These are phyloP conservation scores for Plasmodium coatneyi DNA, from an alignment of 169 alveolate species.

Conservation along the genomic window DNA sequence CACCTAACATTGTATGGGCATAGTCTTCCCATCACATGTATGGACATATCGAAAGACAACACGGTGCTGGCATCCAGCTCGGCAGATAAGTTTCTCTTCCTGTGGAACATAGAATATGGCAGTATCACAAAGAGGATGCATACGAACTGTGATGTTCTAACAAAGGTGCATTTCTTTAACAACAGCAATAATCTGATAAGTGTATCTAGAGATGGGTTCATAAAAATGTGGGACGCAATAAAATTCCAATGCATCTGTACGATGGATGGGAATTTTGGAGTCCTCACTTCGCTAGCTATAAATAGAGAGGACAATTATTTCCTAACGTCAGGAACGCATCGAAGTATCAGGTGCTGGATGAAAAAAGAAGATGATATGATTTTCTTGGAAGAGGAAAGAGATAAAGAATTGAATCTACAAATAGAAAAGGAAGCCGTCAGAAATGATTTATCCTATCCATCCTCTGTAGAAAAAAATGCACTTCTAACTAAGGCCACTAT, in stretches of 20 bases:
- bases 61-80: constrained; percentile 88
- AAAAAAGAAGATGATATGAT: constrained; percentile 85
- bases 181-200: constrained; percentile 74
- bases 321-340: constrained; percentile 78
- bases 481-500: constrained; percentile 84
- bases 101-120: constrained; percentile 92
- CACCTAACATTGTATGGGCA: constrained; percentile 91
- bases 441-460: constrained; percentile 82
- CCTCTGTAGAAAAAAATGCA: constrained; percentile 81
- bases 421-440: constrained; percentile 86
- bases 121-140: constrained; percentile 81
- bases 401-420: constrained; percentile 87
- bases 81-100: constrained; percentile 87
- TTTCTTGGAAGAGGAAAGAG: constrained; percentile 87
- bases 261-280: constrained; percentile 77
- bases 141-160: constrained; percentile 77
- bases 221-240: constrained; percentile 87
- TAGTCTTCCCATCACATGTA: constrained; percentile 88
- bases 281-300: constrained; percentile 73
- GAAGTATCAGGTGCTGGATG: constrained; percentile 85
- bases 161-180: constrained; percentile 66
- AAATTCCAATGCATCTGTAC: constrained; percentile 80
- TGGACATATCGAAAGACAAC: constrained; percentile 86
- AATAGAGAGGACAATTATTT: constrained; percentile 78
- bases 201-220: constrained; percentile 82